These are phyloP conservation scores for Yarrowia deformans DNA, from an alignment of 805 yeast genomes.

Conservation along the genomic window DNA sequence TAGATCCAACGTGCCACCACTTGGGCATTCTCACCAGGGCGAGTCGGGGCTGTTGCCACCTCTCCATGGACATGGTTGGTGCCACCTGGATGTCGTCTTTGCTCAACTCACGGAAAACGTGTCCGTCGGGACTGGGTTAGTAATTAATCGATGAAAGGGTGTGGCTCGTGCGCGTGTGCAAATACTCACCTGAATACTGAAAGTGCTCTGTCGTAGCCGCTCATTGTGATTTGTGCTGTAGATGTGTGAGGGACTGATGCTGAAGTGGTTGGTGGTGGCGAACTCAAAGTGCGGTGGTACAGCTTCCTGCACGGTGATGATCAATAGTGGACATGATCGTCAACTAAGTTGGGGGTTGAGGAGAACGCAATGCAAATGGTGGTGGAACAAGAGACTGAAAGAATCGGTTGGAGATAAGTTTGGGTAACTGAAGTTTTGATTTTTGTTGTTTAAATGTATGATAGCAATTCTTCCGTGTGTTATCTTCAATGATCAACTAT, in stretches of 20 bases:
- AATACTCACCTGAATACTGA: slow-evolving; percentile 86
- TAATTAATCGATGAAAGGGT: slow-evolving; percentile 15
- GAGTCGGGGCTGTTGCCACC: neutral
- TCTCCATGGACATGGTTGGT: slow-evolving; percentile 2
- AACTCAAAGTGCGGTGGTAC: slow-evolving; percentile 20
- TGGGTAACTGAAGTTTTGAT: no score
- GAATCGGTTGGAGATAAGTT: no score
- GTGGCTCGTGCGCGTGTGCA: neutral
- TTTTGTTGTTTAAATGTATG: no score
- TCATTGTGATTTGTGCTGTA: slow-evolving; percentile 59
- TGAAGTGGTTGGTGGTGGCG: slow-evolving; percentile 30
- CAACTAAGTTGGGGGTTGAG: slow-evolving; percentile 2
- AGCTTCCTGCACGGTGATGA: slow-evolving; percentile 11
- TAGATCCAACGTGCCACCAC: neutral
- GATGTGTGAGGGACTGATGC: slow-evolving; percentile 34
- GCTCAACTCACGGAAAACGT: slow-evolving; percentile 79
- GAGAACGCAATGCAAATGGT: no score
- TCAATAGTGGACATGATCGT: neutral
- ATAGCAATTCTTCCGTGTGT: no score
- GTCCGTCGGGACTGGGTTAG: slow-evolving; percentile 86
- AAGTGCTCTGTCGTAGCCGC: slow-evolving; percentile 99
- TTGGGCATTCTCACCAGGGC: neutral
- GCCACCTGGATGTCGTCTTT: slow-evolving; percentile 6
- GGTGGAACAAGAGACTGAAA: no score
- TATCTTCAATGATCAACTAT: no score